Evolutionary conservation across 2,329 filamentous ascomycete genomes (phyloP), one percentile per base, ranked within the genome.

Genomic region (Plectosphaerella sp.): DNA sequence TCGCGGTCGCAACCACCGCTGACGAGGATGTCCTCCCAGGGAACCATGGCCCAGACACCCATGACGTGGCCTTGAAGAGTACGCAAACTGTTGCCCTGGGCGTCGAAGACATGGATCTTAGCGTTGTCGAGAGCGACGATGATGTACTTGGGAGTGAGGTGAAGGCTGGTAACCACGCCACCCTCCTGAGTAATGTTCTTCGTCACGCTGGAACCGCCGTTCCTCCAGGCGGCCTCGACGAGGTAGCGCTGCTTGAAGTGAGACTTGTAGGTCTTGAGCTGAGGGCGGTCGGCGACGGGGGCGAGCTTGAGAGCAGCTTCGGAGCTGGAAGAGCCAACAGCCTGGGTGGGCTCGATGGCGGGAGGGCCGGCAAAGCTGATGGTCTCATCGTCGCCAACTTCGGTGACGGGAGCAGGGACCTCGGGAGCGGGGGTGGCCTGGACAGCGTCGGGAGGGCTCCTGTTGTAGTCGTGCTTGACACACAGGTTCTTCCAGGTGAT

Each of bases 41-140:
- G 94, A 22, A 99, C 91, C 93, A 99, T 97, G 47, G 94, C 94
- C 94, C 94, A 99, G 18, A 99, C 94, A 41, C 94, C 94, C 94
- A 99, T 99, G 45, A 97, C 89, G 72, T 99, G 94, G 11, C 94
- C 94, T 64, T 94, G 88, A 25, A 99, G 74, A 3, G 91, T 96
- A 67, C 91, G 90, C 61, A 96, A 86, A 58, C 91, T 85, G 60
- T 91, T 86, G 35, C 94, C 94, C 59, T 94, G 84, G 1, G 91
- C 92, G 67, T 97, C 90, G 66, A 97, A 99, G 24, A 99, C 92
- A 69, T 99, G 94, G 45, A 99, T 99, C 75, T 95, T 96, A 37
- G 94, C 93, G 70, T 97, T 99, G 74, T 99, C 94, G 57, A 99
- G 80, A 48, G 94, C 94, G 57, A 97, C 91, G 47, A 99, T 91